Conservation (phyloP, 1,284 basidiomycete genomes). For the Hymenochaete sp. region DNA sequence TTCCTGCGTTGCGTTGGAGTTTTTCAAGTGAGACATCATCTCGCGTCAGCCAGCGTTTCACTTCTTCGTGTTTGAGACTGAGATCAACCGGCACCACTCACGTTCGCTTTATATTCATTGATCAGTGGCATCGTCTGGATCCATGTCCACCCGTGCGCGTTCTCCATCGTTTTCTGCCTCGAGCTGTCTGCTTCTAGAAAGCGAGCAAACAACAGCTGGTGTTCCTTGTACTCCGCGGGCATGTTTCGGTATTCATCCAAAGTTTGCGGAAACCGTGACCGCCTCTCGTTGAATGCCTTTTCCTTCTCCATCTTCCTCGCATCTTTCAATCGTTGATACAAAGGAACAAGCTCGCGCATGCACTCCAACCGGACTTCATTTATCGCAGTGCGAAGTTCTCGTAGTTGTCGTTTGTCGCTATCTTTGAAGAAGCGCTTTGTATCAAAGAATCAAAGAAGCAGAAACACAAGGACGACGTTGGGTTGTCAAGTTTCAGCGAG, state of each 20-base stretch:
- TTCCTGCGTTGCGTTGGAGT: too few species aligned
- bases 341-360: constrained; percentile 29
- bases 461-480: not conserved
- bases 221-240: constrained; percentile 33
- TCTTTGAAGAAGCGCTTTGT: constrained; percentile 16
- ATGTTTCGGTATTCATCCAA: constrained; percentile 35
- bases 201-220: constrained; percentile 41
- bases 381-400: constrained; percentile 16
- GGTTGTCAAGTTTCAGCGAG: constrained; percentile 1
- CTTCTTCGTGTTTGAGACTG: too few species aligned
- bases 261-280: constrained; percentile 42
- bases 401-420: constrained; percentile 4
- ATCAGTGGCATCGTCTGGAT: constrained; percentile 36
- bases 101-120: constrained; percentile 32
- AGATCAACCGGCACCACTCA: constrained; percentile 24
- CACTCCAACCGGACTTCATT: constrained; percentile 35
- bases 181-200: constrained; percentile 36
- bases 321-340: constrained; percentile 26
- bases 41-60: too few species aligned
- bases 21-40: too few species aligned
- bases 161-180: constrained; percentile 40
- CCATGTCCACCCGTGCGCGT: constrained; percentile 45
- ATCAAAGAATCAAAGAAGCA: not conserved
- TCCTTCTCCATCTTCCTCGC: constrained; percentile 28
- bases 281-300: constrained; percentile 28